Evolutionary conservation across 2,329 filamentous ascomycete genomes (phyloP), one percentile per base, ranked within the genome.

Genomic region (Paecilomyces niveus): DNA sequence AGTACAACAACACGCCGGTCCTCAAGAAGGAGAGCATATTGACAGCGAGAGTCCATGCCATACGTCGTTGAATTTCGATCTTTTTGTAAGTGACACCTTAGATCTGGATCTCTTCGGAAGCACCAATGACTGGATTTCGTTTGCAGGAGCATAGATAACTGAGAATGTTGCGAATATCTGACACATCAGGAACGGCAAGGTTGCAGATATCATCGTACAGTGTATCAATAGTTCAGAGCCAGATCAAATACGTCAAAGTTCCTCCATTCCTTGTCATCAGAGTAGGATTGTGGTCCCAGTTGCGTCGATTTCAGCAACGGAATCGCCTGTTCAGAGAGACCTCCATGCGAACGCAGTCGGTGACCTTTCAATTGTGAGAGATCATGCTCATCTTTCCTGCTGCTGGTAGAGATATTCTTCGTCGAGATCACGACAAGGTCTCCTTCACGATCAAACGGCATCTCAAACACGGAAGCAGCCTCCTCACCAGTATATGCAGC

Each of bases 331-430:
- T 77, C 75, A 3, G 72, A 74, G 11, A 76, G 57, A 1, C 75
- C 74, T 5, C 74, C 75, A 58, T 78, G 75, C 0, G 75, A 76
- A 21, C 74, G 68, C 33, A 77, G 62, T 9, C 68, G 35, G n/a
- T 39, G 33, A n/a, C 33, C 33, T n/a, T 39, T 39, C 33, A 39
- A 15, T n/a, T 39, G 33, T 10, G 33, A 39, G 11, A 39, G n/a
- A n/a, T 39, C 33, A 39, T 39, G 33, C 13, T 39, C 33, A 6
- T 39, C 11, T 10, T 13, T n/a, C 33, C 64, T 62, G 52, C 67
- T 68, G 13, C 75, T 75, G 33, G 77, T 64, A 22, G 75, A 75
- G 1, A 68, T 67, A 57, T 72, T 63, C 39, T 67, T 59, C n/a
- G 61, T 68, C 0, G 74, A 67, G 35, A 78, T 68, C 8, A 76